Conservation (phyloP, 73 alveolate species). For the Tetrahymena malaccensis region DNA sequence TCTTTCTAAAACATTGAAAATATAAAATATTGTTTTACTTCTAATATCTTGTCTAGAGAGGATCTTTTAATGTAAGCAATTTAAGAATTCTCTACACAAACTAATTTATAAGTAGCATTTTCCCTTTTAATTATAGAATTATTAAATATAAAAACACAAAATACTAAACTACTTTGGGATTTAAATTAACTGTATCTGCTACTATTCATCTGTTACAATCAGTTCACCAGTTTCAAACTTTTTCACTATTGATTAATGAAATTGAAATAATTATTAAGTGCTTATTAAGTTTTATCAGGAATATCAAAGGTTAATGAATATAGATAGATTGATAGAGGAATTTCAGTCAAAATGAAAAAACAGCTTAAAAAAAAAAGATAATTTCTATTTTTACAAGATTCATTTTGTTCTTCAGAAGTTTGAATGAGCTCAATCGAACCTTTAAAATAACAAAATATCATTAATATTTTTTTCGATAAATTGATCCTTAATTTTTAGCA, state of each 20-base stretch:
- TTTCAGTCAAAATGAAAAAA: background rate
- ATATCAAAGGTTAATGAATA: background rate
- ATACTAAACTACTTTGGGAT: background rate
- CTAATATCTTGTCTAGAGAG: background rate
- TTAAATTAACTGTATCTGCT: background rate
- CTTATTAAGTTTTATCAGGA: background rate
- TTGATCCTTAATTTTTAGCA: no score
- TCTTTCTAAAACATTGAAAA: background rate
- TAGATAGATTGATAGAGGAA: no score
- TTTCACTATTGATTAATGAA: background rate
- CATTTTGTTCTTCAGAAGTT: background rate
- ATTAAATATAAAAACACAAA: background rate
- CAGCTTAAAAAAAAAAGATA: background rate
- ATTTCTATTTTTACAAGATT: background rate
- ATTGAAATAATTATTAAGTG: background rate
- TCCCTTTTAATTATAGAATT: background rate
- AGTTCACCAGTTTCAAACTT: background rate
- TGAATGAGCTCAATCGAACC: background rate
- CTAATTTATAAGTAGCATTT: background rate
- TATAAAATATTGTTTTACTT: background rate
- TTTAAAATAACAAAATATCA: background rate
- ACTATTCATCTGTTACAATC: background rate
- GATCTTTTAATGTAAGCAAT: background rate
- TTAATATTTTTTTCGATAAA: background rate
- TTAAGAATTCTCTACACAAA: background rate